Evolutionary conservation across 2,329 filamentous ascomycete species (phyloP).

Genomic region (Kalaharituber pfeilii): DNA sequence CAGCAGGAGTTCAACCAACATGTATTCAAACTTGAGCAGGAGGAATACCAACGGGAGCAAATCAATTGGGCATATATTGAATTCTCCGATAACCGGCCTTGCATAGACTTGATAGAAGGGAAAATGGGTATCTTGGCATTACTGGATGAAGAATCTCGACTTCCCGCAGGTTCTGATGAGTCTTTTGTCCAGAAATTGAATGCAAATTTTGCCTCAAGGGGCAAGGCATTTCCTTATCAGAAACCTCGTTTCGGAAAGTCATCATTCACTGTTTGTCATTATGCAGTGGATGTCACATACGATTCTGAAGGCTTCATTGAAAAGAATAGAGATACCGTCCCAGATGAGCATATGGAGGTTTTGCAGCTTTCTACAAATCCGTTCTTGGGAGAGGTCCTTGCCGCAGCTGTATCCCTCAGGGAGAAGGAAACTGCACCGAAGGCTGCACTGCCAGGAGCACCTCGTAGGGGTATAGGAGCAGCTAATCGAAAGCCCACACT

Average conservation of each 20-base stretch:
- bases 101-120: slow-evolving; percentile 94
- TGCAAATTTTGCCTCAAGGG: slow-evolving; percentile 78
- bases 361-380: slow-evolving; percentile 65
- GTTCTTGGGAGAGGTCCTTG: slow-evolving; percentile 70
- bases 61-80: slow-evolving; percentile 99
- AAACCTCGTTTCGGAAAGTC: slow-evolving; percentile 97
- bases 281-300: slow-evolving; percentile 94
- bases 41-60: slow-evolving; percentile 88
- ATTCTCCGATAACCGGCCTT: slow-evolving; percentile 97
- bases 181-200: slow-evolving; percentile 94
- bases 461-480: slow-evolving; percentile 75
- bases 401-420: slow-evolving; percentile 67
- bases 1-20: slow-evolving; percentile 99
- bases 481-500: slow-evolving; percentile 93
- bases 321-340: slow-evolving; percentile 97
- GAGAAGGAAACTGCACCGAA: slow-evolving; percentile 47
- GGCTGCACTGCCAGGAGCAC: slow-evolving; percentile 54
- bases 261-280: slow-evolving; percentile 94
- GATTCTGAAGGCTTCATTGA: slow-evolving; percentile 98
- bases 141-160: slow-evolving; percentile 84
- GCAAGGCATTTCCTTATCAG: slow-evolving; percentile 71
- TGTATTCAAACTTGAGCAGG: slow-evolving; percentile 96
- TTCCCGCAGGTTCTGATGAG: slow-evolving; percentile 94
- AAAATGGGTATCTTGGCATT: slow-evolving; percentile 86
- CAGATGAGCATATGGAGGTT: slow-evolving; percentile 93